These are phyloP conservation scores for Neodidymelliopsis sp. DNA, from an alignment of 2,329 filamentous ascomycete genomes.

Conservation along the genomic window DNA sequence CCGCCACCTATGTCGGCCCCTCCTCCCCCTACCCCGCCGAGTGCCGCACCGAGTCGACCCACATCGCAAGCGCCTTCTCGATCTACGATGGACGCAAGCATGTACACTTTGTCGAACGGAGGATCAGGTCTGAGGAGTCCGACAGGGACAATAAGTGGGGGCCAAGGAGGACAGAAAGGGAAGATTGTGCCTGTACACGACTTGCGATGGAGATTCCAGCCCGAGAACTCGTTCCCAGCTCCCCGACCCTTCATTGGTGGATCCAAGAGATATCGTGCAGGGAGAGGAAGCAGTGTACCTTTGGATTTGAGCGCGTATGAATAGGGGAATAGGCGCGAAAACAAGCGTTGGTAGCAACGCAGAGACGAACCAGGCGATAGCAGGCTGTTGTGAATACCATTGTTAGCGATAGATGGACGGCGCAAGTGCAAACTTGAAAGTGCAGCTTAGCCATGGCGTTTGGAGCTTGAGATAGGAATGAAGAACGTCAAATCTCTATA, in stretches of 20 bases:
- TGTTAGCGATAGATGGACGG: conserved; percentile 10
- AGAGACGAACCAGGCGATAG: not conserved
- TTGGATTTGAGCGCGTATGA: conserved; percentile 75
- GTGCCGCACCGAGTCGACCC: conserved; percentile 38
- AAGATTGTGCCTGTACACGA: conserved; percentile 71
- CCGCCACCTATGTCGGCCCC: conserved; percentile 58
- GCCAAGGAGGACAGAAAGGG: conserved; percentile 32
- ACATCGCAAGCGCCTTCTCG: conserved; percentile 57
- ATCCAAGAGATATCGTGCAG: conserved; percentile 82
- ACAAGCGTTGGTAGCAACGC: not conserved
- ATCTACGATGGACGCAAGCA: conserved; percentile 75
- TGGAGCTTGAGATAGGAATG: not conserved
- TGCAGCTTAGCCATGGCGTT: conserved; percentile 34
- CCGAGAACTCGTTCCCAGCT: conserved; percentile 81
- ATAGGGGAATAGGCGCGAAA: conserved; percentile 27
- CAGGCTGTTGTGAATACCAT: conserved; percentile 14
- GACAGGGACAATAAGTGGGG: conserved; percentile 28
- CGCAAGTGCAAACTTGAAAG: conserved; percentile 11
- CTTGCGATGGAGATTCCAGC: conserved; percentile 83
- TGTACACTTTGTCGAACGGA: conserved; percentile 68
- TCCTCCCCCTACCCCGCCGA: conserved; percentile 40
- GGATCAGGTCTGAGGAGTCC: conserved; percentile 35
- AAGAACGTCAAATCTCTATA: no score
- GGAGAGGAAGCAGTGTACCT: conserved; percentile 91
- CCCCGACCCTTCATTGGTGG: conserved; percentile 81